Evolutionary conservation across 129 eudicot species (phyloP).

Genomic region (Dittrichia graveolens): DNA sequence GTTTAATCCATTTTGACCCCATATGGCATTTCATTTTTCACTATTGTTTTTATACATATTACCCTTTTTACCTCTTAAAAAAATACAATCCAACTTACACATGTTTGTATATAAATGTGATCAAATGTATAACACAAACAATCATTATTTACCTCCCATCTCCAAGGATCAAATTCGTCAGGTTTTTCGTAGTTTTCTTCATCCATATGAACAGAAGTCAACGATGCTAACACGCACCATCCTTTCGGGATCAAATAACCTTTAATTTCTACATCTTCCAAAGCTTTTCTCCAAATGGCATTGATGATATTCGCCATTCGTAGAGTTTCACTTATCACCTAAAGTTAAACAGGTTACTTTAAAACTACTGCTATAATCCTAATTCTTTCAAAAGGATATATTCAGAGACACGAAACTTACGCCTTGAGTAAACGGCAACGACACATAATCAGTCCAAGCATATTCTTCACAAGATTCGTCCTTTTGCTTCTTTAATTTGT

Average conservation of each 20-base stretch:
- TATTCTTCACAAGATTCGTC: conserved; percentile 48
- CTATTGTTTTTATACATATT: too few species aligned
- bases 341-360: background rate
- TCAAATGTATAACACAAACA: conserved; percentile 10
- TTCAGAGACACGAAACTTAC: conserved; percentile 41
- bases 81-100: too few species aligned
- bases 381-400: conserved; percentile 11
- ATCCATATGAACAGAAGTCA: conserved; percentile 96
- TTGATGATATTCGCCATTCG: conserved; percentile 92
- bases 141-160: conserved; percentile 83
- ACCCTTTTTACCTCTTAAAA: too few species aligned
- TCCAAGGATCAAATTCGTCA: conserved; percentile 78
- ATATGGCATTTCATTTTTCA: too few species aligned
- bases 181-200: conserved; percentile 80
- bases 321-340: conserved; percentile 95
- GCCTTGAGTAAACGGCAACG: conserved; percentile 74
- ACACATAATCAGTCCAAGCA: conserved; percentile 72
- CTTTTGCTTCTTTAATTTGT: conserved; percentile 62
- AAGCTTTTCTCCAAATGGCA: conserved; percentile 90
- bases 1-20: too few species aligned
- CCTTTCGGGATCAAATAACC: conserved; percentile 93
- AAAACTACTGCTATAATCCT: background rate
- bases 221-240: conserved; percentile 87
- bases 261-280: conserved; percentile 79
- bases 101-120: background rate